Evolutionary conservation across 768 basidiomycete genomes (phyloP), one percentile per base, ranked within the genome.

Genomic region (Hydnomerulius pinastri): DNA sequence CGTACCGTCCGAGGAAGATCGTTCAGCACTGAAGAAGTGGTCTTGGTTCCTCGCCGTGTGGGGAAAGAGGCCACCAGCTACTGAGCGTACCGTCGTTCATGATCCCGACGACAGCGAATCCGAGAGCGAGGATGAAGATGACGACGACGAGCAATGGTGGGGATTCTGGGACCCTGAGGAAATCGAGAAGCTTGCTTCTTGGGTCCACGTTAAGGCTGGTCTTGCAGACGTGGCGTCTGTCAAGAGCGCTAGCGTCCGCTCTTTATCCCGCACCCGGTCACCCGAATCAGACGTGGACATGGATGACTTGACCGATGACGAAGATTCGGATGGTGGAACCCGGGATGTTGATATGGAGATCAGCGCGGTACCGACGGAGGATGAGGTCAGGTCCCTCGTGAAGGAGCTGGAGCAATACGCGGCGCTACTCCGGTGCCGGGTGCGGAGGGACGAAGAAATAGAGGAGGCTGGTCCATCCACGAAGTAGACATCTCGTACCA

Each of bases 31-130:
- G 64, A 76, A 65, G 50, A 75, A 79, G 27, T 92, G 90, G 89
- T 74, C 81, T 1, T 90, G 85, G 85, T 86, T 88, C 63, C 59
- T 92, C n/a, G 82, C 79, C 4, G 86, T 90, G 1, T 87, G 82
- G 79, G 89, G 89, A 1, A 79, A 67, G 66, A 77, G 70, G 53
- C 81, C 83, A 17, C 49, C 59, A 0, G 38, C 51, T 0, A 54
- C 63, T 17, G 69, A 68, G 50, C 54, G 66, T 38, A 66, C 59
- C 23, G 43, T 50, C 8, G 42, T 51, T 18, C 55, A 67, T 6
- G 65, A 71, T 8, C 24, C 51, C 7, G 52, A 56, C 5, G 62
- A 60, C 15, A 62, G 62, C 2, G 71, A 68, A 11, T 46, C 50
- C 15, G 65, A 64, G 1, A 51, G 51, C 2, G 63, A 57, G 0